Base-by-base conservation (phyloP, 2,329 filamentous ascomycete species). In the Magnaporthiopsis incrustans region DNA sequence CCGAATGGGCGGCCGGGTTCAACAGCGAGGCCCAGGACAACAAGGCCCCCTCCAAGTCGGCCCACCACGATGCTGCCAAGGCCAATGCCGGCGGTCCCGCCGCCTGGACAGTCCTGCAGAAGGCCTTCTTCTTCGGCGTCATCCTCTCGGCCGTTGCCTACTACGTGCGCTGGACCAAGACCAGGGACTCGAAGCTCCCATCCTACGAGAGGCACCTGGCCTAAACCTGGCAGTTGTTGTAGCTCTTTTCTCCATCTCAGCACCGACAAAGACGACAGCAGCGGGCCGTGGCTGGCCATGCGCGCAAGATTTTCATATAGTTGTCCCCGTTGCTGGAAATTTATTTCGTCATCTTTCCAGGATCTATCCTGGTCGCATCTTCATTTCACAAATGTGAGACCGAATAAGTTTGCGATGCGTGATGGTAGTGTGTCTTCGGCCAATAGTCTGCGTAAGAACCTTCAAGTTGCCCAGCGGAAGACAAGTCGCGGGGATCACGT, bases 101-200 rank as follows among this genome's bases (percentile, higher is more conserved):
- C 60, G 57, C 59, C 15, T 81, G 74, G 75, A 78, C 77, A 27
- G 69, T 80, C 67, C 44, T 81, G 66, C 78, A 81, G 69, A 85
- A 83, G 76, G 77, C 75, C n/a, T 71, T 81, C 60, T 71, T 85
- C 62, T 80, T 85, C 68, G 76, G 74, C 58, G 74, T 82, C 61
- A 77, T 86, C 64, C 67, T 82, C 56, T 77, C 73, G 32, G 79
- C 75, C 62, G 71, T 85, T 61, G 78, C 72, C 32, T 68, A 77
- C 59, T 83, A 79, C 72, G 62, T 83, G 63, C 78, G 79, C 65
- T 75, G 74, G 63, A 56, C 59, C 27, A 76, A 70, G 67, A 74
- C 70, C 68, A 76, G 71, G 67, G 68, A 67, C 60, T 68, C 56
- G 50, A 64, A 69, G 10, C 69, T 66, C 32, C 73, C 73, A 56